Base-by-base conservation (phyloP, 176 grass and related monocot genomes). In the Calamus simplicifolius region DNA sequence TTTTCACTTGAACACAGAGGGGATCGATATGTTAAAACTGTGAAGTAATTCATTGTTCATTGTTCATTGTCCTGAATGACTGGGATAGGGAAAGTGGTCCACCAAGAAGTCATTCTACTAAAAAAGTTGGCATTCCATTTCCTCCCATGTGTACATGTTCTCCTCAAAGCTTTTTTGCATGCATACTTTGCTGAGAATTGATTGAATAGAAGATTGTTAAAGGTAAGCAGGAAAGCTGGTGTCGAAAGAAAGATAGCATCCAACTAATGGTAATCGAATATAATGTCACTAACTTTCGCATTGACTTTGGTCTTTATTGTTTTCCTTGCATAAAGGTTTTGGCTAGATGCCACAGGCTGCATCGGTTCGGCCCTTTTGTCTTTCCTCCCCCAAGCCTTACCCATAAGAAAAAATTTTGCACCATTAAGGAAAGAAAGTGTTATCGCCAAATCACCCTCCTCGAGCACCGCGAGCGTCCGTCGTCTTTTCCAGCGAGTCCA, bases 231-330 rank as follows among this genome's bases (percentile, higher is more conserved):
- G 19, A 63, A 63, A 63, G 61, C 13, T 51, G 15, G 62, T 15
- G 14, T 16, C 51, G 62, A 19, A 6, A 49, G 61, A 50, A 27
- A 64, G 13, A 15, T 50, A 50, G 58, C 62, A 64, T 50, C 62
- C 25, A 26, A 19, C 61, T 63, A 63, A 63, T 63, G 61, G 61
- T 50, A 50, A 63, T 25, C 21, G 61, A 63, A 63, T 63, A 63
- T 63, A 50, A 49, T 64, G 61, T 17, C 26, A 3, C 61, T 6
- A 64, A 50, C 35, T 25, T 64, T 64, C 16, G 12, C 35, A 51
- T 64, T 28, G 62, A 51, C 35, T 26, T 64, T 19, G 18, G 18
- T 23, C 21, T 64, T 25, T 51, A 51, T 13, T 6, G 18, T 16
- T 3, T 18, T 23, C 38, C 60, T 13, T 49, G n/a, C 21, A 4